Percentiles rank a stretch among this genome's conserved stretches.
Evolutionary conservation across 2,329 filamentous ascomycete genomes (phyloP).

Genomic region (Colletotrichum horii): DNA sequence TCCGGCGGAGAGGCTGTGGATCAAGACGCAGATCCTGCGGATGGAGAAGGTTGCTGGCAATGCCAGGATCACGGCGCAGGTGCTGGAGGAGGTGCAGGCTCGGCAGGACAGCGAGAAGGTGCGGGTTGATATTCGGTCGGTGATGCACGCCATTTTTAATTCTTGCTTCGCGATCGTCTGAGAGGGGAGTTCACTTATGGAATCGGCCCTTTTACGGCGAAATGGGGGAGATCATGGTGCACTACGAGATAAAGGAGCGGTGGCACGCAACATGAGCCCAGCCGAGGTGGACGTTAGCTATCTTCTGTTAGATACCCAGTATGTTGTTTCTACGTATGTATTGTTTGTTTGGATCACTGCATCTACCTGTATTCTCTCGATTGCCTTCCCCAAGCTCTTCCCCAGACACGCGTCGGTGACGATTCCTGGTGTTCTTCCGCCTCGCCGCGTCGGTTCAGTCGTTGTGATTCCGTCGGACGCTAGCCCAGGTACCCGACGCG

Average conservation of each 20-base stretch:
- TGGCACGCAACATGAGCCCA: not conserved
- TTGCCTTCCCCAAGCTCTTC: fast-evolving
- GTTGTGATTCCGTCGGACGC: not conserved
- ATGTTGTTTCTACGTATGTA: not conserved
- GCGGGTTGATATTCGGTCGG: conserved; percentile 48
- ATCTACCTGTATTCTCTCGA: not conserved
- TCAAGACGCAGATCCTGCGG: conserved; percentile 51
- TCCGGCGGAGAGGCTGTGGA: conserved; percentile 52
- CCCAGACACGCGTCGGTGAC: fast-evolving
- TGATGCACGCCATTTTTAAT: conserved; percentile 55
- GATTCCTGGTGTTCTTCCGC: not conserved
- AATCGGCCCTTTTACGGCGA: not conserved
- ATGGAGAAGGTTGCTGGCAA: conserved; percentile 52
- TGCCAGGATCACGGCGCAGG: conserved; percentile 48
- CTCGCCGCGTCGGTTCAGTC: not conserved
- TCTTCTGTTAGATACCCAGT: not conserved
- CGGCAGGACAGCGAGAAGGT: conserved; percentile 44
- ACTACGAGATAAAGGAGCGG: not conserved
- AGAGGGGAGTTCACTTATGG: not conserved
- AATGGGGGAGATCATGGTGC: not conserved
- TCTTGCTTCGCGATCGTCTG: conserved; percentile 57
- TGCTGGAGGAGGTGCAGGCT: conserved; percentile 50
- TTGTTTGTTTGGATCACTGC: not conserved
- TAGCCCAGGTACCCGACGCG: conserved; percentile 5
- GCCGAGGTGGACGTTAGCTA: not conserved